Percentiles rank a stretch among this genome's conserved stretches.
Evolutionary conservation across 73 alveolate genomes (phyloP).

Genomic region (Tetrahymena borealis): DNA sequence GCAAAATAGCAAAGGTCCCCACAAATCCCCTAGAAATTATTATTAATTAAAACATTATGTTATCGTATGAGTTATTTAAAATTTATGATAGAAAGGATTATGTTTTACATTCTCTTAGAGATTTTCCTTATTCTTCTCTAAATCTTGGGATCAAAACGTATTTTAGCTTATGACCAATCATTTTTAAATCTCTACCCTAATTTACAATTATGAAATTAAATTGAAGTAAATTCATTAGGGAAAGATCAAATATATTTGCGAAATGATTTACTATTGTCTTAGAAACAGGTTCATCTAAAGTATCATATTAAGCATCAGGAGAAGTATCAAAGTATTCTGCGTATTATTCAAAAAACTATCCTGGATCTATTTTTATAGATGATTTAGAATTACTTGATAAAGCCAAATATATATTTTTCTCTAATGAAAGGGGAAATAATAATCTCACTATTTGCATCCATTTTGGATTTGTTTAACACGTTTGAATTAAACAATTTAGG

Average conservation of each 20-base stretch:
- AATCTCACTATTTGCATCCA: background rate
- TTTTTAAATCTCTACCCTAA: conserved; percentile 79
- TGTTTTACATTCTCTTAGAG: conserved; percentile 75
- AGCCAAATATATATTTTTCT: no score
- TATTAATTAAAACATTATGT: background rate
- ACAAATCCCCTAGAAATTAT: conserved; percentile 82
- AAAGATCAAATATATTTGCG: background rate
- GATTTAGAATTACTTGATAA: no score
- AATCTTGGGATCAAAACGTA: conserved; percentile 70
- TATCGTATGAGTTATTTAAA: background rate
- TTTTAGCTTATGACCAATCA: conserved; percentile 85
- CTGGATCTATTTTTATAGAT: conserved; percentile 3
- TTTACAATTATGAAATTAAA: background rate
- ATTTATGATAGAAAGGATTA: no score
- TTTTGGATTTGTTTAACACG: background rate
- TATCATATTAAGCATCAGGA: background rate
- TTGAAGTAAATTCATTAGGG: background rate
- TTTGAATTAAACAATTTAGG: background rate
- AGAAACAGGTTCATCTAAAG: background rate
- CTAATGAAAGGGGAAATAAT: no score
- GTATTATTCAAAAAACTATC: background rate
- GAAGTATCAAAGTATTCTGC: background rate
- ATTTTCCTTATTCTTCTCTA: conserved; percentile 64
- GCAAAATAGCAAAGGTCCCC: conserved; percentile 98
- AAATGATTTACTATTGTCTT: background rate